Evolutionary conservation across 257 asterid genomes (phyloP), one percentile per base, ranked within the genome.

Genomic region (Przewalskia tangutica): DNA sequence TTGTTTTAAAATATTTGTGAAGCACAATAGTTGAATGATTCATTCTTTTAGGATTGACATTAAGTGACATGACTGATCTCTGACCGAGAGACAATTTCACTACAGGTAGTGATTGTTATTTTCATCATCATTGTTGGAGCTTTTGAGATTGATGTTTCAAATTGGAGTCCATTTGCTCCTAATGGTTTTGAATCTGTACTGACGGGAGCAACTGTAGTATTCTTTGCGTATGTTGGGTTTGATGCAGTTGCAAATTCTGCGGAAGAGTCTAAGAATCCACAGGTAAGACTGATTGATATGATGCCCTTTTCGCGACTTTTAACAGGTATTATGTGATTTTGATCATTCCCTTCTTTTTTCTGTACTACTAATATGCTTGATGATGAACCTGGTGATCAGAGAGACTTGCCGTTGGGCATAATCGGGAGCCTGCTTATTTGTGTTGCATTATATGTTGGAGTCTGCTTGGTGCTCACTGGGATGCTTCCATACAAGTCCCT

Each of bases 191-290:
- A 89, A 84, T 80, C 93, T 64, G 82, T 95, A 83, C 71, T 95
- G 88, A 95, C 98, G 9, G 98, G 97, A 86, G 99, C 98, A 83
- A 94, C 98, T 17, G 95, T 95, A 58, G 98, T 91, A 82, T 95
- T 95, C 91, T 95, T 95, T 88, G 97, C 99, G 70, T 95, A 95
- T 82, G 98, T 94, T 80, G 99, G 98, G 82, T 95, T 95, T 84
- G 98, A 95, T 85, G 98, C 97, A 13, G 99, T 95, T 81, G 99
- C 99, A 81, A 95, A 94, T 86, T 94, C 99, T 84, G 99, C 99
- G 1, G 99, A 95, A 90, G 99, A 95, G 88, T 87, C 97, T 81
- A 95, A 92, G 91, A 94, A 85, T 77, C 99, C 99, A 34, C 97
- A 95, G 96, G 99, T 94, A 85, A 36, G 83, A 44, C 56, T 50